A percentile compares a stretch with the other conserved stretches of the same genome.
These are phyloP conservation scores for Ogataea sp. DNA, from an alignment of 805 yeast species.

Conservation along the genomic window DNA sequence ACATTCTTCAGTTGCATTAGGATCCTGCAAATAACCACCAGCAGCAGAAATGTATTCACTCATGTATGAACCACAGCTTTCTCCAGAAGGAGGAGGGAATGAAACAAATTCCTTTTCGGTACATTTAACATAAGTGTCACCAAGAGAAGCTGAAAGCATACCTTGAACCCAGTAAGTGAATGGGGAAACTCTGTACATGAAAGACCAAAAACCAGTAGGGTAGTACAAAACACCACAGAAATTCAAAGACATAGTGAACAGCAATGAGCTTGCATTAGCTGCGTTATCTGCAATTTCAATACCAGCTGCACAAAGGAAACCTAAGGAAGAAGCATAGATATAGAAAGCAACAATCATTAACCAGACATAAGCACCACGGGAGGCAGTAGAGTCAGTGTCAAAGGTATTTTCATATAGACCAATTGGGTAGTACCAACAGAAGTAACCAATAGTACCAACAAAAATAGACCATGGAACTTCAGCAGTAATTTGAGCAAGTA, in stretches of 20 bases:
- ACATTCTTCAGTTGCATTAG: conserved; percentile 43
- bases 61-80: conserved; percentile 53
- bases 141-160: conserved; percentile 47
- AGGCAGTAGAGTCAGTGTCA: conserved; percentile 32
- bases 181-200: conserved; percentile 71
- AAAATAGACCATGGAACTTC: conserved; percentile 56
- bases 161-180: conserved; percentile 58
- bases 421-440: conserved; percentile 62
- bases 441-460: conserved; percentile 50
- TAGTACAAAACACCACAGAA: conserved; percentile 75
- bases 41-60: conserved; percentile 23
- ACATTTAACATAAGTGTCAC: conserved; percentile 40
- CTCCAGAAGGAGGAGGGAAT: conserved; percentile 45
- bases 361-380: conserved; percentile 44
- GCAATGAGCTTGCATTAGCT: conserved; percentile 45
- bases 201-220: conserved; percentile 64
- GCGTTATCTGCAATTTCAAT: conserved; percentile 50
- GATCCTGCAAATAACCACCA: conserved; percentile 42
- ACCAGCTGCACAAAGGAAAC: conserved; percentile 47
- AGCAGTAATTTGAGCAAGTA: conserved; percentile 49
- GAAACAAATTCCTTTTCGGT: conserved; percentile 36
- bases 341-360: conserved; percentile 33
- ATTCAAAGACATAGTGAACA: conserved; percentile 54
- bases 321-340: conserved; percentile 47
- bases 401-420: conserved; percentile 54